phyloP scores from a whole-genome alignment of 305 asterid genomes.

The Solanum hybrid region DNA sequence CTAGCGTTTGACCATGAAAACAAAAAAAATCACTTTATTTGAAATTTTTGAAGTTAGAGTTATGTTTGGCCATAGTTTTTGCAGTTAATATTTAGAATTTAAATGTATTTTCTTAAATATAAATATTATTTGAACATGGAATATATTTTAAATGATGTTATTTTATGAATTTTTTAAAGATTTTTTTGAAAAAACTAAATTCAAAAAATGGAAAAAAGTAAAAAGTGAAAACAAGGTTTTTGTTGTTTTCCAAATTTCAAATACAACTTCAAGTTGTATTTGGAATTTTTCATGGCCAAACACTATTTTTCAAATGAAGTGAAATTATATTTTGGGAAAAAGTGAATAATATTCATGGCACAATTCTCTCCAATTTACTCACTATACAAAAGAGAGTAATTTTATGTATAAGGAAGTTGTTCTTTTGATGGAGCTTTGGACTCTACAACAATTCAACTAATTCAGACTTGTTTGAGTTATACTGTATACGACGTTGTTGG shows the following conservation, averaged over 20 bases:
- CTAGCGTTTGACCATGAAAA: background rate
- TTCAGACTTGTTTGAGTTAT: background rate
- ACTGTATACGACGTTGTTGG: background rate
- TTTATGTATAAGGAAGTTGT: background rate
- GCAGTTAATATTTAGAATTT: background rate
- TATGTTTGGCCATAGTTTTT: background rate
- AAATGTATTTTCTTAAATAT: background rate
- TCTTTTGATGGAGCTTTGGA: background rate
- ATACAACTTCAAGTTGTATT: background rate
- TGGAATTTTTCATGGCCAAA: background rate
- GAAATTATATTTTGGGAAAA: background rate
- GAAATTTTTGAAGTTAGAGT: background rate
- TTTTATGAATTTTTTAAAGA: background rate
- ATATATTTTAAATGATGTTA: background rate
- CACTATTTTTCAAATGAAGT: background rate
- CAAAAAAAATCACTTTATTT: background rate
- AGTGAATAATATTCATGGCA: background rate
- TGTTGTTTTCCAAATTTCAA: background rate
- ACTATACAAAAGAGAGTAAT: background rate
- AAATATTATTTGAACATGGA: background rate
- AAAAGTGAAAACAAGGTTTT: background rate
- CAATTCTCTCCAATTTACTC: background rate
- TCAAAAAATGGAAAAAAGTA: background rate
- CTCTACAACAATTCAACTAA: background rate
- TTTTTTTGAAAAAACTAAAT: background rate